Percentiles rank a stretch among this genome's conserved stretches.
Evolutionary conservation across 164 flowering plant genomes (phyloP).

Genomic region (Umbilicus rupestris): DNA sequence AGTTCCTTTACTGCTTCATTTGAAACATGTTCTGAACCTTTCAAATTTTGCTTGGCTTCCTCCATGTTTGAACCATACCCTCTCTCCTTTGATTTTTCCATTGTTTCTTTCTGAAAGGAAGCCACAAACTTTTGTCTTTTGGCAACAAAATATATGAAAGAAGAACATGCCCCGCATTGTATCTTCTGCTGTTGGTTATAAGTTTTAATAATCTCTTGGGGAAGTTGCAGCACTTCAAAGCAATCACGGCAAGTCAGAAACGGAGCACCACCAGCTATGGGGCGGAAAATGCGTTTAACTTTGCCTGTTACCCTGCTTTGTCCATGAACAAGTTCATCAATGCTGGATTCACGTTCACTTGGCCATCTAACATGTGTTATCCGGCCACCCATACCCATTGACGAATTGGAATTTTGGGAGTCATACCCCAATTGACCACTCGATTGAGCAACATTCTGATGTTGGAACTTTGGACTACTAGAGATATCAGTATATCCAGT

Average conservation of each 20-base stretch:
- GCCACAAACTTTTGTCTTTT: background rate
- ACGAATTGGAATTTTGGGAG: slow-evolving; percentile 13
- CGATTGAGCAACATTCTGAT: background rate
- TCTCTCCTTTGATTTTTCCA: slow-evolving; percentile 9
- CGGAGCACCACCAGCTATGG: slow-evolving; percentile 76
- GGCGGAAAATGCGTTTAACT: slow-evolving; percentile 29
- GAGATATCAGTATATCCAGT: background rate
- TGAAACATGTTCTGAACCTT: slow-evolving; percentile 6
- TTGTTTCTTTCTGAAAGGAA: slow-evolving; percentile 9
- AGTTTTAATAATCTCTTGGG: slow-evolving; percentile 24
- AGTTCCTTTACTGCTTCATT: background rate
- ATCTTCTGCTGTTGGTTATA: slow-evolving; percentile 5
- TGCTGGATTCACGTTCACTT: slow-evolving; percentile 30
- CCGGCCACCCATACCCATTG: slow-evolving; percentile 18
- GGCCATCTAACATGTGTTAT: slow-evolving; percentile 36
- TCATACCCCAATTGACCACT: too few relatives aligned
- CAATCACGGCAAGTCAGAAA: slow-evolving; percentile 66
- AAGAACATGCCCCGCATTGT: slow-evolving; percentile 8
- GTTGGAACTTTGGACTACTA: background rate
- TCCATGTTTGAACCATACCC: slow-evolving; percentile 12
- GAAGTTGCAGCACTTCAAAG: slow-evolving; percentile 57
- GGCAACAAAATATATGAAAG: background rate
- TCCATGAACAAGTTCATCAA: slow-evolving; percentile 19
- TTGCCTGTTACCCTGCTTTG: slow-evolving; percentile 22
- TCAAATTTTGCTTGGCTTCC: slow-evolving; percentile 7